Percentiles rank a stretch among this genome's conserved stretches.
Evolutionary conservation across 257 asterid species (phyloP).

Genomic region (Solanum paucissectum): DNA sequence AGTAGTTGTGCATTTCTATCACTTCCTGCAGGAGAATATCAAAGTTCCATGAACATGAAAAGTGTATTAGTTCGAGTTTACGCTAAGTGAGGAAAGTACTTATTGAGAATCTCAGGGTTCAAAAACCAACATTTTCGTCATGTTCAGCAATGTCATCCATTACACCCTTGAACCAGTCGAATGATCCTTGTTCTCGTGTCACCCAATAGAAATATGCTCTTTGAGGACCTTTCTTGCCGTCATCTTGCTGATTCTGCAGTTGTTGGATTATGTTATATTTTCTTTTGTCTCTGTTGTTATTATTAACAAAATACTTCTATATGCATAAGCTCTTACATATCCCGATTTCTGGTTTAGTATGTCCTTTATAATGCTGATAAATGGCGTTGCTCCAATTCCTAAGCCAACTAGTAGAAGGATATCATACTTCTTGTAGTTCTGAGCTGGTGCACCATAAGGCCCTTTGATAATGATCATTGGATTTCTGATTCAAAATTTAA

Average conservation of each 20-base stretch:
- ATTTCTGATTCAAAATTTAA: conserved; percentile 26
- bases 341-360: conserved; percentile 39
- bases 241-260: conserved; percentile 19
- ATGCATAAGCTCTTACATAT: conserved; percentile 24
- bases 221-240: conserved; percentile 25
- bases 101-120: not conserved
- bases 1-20: conserved; percentile 86
- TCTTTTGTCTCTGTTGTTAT: not conserved
- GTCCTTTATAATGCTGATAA: conserved; percentile 77
- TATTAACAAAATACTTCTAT: not conserved
- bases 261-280: not conserved
- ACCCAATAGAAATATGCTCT: conserved; percentile 95
- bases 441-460: conserved; percentile 94
- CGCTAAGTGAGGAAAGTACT: not conserved
- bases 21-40: conserved; percentile 35
- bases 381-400: conserved; percentile 96
- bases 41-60: not conserved
- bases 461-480: conserved; percentile 68
- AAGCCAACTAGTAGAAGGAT: conserved; percentile 71
- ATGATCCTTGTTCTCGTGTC: conserved; percentile 90
- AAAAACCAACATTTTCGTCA: conserved; percentile 45
- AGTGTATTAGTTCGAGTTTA: not conserved
- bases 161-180: conserved; percentile 94
- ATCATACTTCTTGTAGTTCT: conserved; percentile 77
- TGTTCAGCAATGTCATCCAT: conserved; percentile 90